Conservation (phyloP, 2,329 filamentous ascomycete species). For the Sporothrix humicola region DNA sequence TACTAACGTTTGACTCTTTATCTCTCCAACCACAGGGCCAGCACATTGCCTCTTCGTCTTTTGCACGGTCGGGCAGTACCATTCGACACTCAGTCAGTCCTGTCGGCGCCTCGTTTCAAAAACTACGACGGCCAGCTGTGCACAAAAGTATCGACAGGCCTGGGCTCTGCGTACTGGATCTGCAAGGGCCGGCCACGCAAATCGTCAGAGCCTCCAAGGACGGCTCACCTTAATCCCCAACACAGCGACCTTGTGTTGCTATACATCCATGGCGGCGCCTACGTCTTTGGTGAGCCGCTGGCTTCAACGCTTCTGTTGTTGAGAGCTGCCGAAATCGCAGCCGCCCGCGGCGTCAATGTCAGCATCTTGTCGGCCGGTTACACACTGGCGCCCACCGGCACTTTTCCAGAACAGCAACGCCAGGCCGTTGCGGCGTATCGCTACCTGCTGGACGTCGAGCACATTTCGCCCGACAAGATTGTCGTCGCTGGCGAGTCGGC, state of each 20-base stretch:
- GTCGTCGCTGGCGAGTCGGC: constrained; percentile 1
- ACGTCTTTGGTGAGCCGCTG: neutral
- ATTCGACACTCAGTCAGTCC: neutral
- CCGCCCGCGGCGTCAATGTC: constrained; percentile 8
- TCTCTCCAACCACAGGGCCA: neutral
- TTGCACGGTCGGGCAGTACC: neutral
- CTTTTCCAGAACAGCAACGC: constrained; percentile 4
- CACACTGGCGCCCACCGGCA: constrained; percentile 14
- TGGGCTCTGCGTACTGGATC: constrained; percentile 15
- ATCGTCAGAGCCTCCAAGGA: constrained; percentile 3
- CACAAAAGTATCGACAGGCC: constrained; percentile 16
- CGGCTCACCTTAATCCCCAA: neutral
- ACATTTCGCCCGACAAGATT: constrained; percentile 5
- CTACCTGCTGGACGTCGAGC: constrained; percentile 9
- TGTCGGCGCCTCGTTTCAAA: constrained; percentile 16
- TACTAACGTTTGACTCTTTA: neutral
- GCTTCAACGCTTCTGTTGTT: neutral
- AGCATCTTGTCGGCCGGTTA: constrained; percentile 20
- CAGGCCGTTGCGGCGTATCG: constrained; percentile 13
- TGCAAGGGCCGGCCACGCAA: constrained; percentile 19
- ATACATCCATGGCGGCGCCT: constrained; percentile 1
- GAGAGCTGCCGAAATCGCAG: constrained; percentile 18
- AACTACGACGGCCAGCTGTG: constrained; percentile 20
- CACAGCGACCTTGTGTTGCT: constrained; percentile 10
- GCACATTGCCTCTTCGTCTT: constrained; percentile 11